Percentiles rank a stretch among this genome's conserved stretches.
Conservation (phyloP, 2,329 filamentous ascomycete genomes). For the Epichloe aotearoae region DNA sequence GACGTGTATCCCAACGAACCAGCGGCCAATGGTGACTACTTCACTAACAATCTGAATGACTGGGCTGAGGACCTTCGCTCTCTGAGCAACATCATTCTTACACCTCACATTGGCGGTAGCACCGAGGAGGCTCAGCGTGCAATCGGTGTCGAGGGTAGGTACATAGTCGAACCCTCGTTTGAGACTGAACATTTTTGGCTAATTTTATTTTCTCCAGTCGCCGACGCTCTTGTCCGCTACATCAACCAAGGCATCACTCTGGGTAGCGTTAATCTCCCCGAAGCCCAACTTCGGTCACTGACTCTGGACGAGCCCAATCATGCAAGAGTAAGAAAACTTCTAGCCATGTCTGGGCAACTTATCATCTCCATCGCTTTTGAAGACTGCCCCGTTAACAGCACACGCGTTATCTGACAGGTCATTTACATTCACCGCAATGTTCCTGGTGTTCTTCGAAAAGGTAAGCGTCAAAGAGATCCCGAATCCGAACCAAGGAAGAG, state of each 20-base stretch:
- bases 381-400: constrained; percentile 7
- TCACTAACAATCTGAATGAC: constrained; percentile 66
- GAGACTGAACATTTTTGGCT: not conserved
- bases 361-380: not conserved
- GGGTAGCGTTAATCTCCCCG: constrained; percentile 93
- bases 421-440: constrained; percentile 97
- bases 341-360: not conserved
- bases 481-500: not conserved
- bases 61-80: constrained; percentile 78
- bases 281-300: constrained; percentile 78
- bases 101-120: constrained; percentile 92
- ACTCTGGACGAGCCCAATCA: constrained; percentile 82
- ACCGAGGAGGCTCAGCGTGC: constrained; percentile 96
- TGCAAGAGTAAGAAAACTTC: constrained; percentile 48
- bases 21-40: constrained; percentile 87
- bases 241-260: constrained; percentile 90
- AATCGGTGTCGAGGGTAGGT: constrained; percentile 70
- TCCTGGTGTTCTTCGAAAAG: constrained; percentile 81
- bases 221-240: constrained; percentile 76
- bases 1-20: constrained; percentile 95
- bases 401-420: constrained; percentile 32
- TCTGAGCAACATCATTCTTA: constrained; percentile 86
- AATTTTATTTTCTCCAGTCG: constrained; percentile 36
- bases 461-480: constrained; percentile 25
- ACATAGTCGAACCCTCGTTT: constrained; percentile 3